Evolutionary conservation across 2,329 filamentous ascomycete species (phyloP).

Genomic region (Sporothrix globosa): DNA sequence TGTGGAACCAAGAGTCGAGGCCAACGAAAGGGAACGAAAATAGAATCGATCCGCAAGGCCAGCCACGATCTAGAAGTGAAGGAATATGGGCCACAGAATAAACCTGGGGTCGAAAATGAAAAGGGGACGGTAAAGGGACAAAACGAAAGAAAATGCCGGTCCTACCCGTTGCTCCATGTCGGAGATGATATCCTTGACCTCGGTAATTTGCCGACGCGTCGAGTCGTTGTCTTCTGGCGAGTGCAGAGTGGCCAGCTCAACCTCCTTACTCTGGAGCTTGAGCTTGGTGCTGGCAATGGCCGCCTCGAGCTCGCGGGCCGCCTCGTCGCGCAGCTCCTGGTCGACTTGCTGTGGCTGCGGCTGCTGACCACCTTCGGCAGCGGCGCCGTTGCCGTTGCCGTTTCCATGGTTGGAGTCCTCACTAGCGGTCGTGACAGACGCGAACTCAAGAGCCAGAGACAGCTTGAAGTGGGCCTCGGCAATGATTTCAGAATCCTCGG

Average conservation of each 20-base stretch:
- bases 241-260: conserved; percentile 64
- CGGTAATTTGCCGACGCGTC: conserved; percentile 64
- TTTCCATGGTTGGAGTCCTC: not conserved
- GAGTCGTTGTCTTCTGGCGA: conserved; percentile 69
- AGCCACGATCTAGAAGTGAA: not conserved
- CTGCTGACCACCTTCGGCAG: conserved; percentile 49
- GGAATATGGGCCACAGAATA: not conserved
- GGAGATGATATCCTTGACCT: conserved; percentile 75
- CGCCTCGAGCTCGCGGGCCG: conserved; percentile 69
- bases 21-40: conserved; percentile 6
- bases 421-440: conserved; percentile 68
- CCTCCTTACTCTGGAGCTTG: conserved; percentile 71
- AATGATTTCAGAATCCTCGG: conserved; percentile 78
- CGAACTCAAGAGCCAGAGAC: conserved; percentile 91
- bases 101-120: not conserved
- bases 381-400: conserved; percentile 47
- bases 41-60: conserved; percentile 7
- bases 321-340: conserved; percentile 71
- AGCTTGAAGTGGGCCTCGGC: conserved; percentile 97
- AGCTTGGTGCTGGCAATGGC: conserved; percentile 73
- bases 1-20: not conserved
- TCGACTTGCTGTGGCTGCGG: conserved; percentile 62
- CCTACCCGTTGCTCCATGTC: conserved; percentile 77
- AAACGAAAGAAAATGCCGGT: not conserved
- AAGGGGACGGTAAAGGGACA: not conserved